Percentiles rank a stretch among this genome's conserved stretches.
phyloP scores from a whole-genome alignment of 139 green algal species.

The Tetradesmus obliquus region DNA sequence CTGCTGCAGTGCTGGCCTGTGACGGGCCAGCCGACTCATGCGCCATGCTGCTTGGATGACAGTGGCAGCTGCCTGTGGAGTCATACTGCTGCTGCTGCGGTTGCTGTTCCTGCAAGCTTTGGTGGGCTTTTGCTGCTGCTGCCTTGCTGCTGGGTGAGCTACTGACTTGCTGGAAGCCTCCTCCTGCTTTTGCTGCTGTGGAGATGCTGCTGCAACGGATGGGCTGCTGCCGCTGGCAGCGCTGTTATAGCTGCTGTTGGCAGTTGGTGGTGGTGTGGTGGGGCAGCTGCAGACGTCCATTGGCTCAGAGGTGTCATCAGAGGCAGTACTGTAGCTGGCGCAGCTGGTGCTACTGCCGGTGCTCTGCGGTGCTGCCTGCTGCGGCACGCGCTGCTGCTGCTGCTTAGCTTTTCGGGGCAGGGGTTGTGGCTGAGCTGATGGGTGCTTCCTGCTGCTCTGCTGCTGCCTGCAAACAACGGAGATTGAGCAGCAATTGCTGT shows the following conservation, averaged over 20 bases:
- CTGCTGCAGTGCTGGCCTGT: not conserved
- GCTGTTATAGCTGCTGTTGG: not conserved
- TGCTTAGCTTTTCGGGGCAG: not conserved
- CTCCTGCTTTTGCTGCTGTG: not conserved
- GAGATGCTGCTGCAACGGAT: not conserved
- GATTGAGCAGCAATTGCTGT: too few relatives aligned
- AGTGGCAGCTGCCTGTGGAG: not conserved
- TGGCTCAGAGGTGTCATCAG: constrained; percentile 3
- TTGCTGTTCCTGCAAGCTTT: not conserved
- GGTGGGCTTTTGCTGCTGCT: not conserved
- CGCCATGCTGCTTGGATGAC: constrained; percentile 22
- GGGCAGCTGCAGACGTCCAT: constrained; percentile 26
- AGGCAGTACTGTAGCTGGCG: not conserved
- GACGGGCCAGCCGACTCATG: not conserved
- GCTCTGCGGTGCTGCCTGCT: not conserved
- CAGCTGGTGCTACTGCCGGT: not conserved
- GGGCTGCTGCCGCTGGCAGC: not conserved
- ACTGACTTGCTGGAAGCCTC: not conserved
- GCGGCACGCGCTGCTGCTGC: not conserved
- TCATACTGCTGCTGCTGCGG: not conserved
- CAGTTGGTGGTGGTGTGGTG: not conserved
- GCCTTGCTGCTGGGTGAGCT: not conserved
- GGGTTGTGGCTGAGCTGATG: not conserved
- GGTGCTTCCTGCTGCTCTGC: not conserved
- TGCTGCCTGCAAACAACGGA: not conserved